Evolutionary conservation across 2,329 filamentous ascomycete species (phyloP).

Genomic region (Fusarium sp.): DNA sequence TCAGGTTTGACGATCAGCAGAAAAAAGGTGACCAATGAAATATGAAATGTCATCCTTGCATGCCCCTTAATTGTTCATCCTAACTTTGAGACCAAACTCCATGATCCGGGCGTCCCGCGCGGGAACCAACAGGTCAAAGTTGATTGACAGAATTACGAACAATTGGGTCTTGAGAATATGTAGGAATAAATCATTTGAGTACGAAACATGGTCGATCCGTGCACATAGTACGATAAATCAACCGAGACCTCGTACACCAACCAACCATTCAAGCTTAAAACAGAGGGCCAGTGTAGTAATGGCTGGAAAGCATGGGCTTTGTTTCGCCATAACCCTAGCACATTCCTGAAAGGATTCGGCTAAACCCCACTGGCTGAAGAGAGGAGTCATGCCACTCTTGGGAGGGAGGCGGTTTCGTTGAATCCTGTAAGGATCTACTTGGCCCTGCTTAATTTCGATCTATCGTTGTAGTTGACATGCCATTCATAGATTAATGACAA

Average conservation of each 20-base stretch:
- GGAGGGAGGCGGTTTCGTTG: neutral
- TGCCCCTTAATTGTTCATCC: neutral
- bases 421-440: neutral
- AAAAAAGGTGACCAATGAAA: neutral
- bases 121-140: neutral
- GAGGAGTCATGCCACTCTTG: neutral
- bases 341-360: neutral
- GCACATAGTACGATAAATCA: neutral
- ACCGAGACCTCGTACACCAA: neutral
- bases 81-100: neutral
- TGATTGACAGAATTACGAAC: neutral
- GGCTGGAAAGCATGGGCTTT: neutral
- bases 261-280: neutral
- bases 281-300: neutral
- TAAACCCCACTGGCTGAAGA: neutral
- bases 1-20: neutral
- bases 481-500: neutral
- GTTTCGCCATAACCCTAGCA: neutral
- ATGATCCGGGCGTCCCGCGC: neutral
- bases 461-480: neutral
- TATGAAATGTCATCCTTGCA: neutral
- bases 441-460: slow-evolving; percentile 1
- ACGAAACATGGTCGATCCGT: neutral
- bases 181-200: neutral
- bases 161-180: neutral